These are phyloP conservation scores for Candida coquimbonensis DNA, from an alignment of 805 yeast genomes.

Conservation along the genomic window DNA sequence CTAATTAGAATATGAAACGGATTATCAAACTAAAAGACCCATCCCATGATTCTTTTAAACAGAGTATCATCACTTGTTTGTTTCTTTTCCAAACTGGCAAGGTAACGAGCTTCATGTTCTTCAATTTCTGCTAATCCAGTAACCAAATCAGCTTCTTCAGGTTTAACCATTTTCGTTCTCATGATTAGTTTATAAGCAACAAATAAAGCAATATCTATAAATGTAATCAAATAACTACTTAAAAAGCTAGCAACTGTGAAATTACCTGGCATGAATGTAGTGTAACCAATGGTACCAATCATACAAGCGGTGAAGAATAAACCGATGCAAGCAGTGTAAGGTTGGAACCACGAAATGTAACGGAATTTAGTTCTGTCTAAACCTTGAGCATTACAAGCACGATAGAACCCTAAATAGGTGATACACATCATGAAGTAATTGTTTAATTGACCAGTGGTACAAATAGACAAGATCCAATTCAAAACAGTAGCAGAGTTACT, in stretches of 20 bases:
- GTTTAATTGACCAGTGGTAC: conserved; percentile 58
- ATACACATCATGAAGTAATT: conserved; percentile 49
- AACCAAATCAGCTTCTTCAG: conserved; percentile 45
- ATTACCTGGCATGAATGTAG: conserved; percentile 60
- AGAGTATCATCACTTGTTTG: conserved; percentile 1
- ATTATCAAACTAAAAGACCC: conserved; percentile 9
- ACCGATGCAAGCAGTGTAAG: conserved; percentile 47
- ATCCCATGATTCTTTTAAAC: conserved; percentile 7
- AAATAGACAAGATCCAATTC: conserved; percentile 60
- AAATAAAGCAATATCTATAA: conserved; percentile 41
- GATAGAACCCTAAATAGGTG: conserved; percentile 56
- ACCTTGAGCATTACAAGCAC: conserved; percentile 50
- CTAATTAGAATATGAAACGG: not conserved
- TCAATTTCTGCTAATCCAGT: conserved; percentile 26
- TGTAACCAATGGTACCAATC: conserved; percentile 60
- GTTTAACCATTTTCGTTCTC: conserved; percentile 38
- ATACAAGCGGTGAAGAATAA: conserved; percentile 37
- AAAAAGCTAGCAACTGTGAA: conserved; percentile 63
- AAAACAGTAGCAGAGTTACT: conserved; percentile 51
- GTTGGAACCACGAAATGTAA: conserved; percentile 53
- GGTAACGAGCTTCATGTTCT: conserved; percentile 37
- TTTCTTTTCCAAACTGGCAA: conserved; percentile 8
- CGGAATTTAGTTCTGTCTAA: conserved; percentile 32
- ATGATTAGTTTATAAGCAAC: conserved; percentile 41
- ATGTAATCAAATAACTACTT: conserved; percentile 68